A percentile compares a stretch with the other conserved stretches of the same genome.
These are phyloP conservation scores for Cyclostephanos tholiformis DNA, from an alignment of 108 stramenopile genomes.

Conservation along the genomic window DNA sequence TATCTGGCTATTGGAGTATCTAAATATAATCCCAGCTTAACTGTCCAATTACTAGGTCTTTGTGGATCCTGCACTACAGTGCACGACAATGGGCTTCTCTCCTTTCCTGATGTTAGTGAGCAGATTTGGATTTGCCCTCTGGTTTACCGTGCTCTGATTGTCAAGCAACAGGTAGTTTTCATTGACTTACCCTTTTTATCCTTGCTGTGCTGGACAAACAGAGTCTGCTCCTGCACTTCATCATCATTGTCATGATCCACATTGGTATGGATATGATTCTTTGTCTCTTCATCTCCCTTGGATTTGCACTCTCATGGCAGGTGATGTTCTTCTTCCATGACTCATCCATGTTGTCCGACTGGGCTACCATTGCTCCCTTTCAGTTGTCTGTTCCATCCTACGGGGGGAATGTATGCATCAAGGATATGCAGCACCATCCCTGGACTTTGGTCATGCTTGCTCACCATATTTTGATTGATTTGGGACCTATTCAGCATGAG, in stretches of 20 bases:
- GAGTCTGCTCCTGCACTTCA: too few relatives aligned
- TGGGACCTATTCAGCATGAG: neutral
- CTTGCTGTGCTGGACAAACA: too few relatives aligned
- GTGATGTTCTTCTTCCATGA: too few relatives aligned
- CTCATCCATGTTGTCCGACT: neutral
- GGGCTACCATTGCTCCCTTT: conserved; percentile 3
- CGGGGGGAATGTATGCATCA: neutral
- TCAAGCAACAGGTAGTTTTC: neutral
- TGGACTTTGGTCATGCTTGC: neutral
- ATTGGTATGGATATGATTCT: neutral
- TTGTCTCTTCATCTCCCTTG: too few relatives aligned
- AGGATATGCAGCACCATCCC: too few relatives aligned
- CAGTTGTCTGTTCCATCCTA: neutral
- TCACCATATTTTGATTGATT: neutral
- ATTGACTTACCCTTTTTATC: too few relatives aligned
- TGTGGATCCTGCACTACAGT: conserved; percentile 27
- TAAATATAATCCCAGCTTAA: too few relatives aligned
- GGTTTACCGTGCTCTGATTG: neutral
- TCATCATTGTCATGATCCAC: too few relatives aligned
- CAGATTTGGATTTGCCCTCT: neutral
- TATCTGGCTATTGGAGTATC: too few relatives aligned
- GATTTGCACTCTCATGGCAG: neutral
- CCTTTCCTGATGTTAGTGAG: conserved; percentile 2
- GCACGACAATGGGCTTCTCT: neutral
- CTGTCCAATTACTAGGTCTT: too few relatives aligned